These are phyloP conservation scores for Prunella vulgaris DNA, from an alignment of 257 asterid species.

Conservation along the genomic window DNA sequence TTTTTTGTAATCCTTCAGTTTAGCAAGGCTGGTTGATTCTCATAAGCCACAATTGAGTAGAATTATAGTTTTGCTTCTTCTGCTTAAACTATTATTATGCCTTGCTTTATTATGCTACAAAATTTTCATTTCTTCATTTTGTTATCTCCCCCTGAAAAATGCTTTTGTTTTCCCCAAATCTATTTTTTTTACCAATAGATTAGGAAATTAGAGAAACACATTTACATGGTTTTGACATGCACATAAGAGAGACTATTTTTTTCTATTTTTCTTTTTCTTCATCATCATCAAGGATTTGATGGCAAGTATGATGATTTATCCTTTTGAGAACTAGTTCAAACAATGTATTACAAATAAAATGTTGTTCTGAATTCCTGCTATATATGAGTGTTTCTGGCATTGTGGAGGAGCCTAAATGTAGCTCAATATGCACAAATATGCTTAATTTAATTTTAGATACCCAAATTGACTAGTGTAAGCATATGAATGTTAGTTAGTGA, in stretches of 20 bases:
- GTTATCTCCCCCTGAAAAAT: background rate
- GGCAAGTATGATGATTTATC: background rate
- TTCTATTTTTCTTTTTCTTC: too few relatives aligned
- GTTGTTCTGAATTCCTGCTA: background rate
- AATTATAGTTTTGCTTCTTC: background rate
- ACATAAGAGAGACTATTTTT: too few relatives aligned
- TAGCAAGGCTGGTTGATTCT: background rate
- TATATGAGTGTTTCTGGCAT: background rate
- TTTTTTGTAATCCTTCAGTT: background rate
- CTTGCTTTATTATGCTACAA: background rate
- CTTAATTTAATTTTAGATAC: too few relatives aligned
- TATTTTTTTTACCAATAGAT: background rate
- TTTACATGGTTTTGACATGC: background rate
- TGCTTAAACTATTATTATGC: background rate
- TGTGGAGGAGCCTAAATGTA: background rate
- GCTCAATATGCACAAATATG: background rate
- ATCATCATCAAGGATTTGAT: background rate
- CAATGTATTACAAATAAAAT: background rate
- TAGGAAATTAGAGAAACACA: background rate
- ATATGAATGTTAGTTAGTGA: background rate
- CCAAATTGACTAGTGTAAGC: background rate
- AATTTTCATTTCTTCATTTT: background rate
- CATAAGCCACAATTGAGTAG: background rate
- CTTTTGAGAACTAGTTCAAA: background rate
- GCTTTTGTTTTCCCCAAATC: background rate